Conservation (phyloP, 805 yeast genomes). For the Candida vartiovaarae region DNA sequence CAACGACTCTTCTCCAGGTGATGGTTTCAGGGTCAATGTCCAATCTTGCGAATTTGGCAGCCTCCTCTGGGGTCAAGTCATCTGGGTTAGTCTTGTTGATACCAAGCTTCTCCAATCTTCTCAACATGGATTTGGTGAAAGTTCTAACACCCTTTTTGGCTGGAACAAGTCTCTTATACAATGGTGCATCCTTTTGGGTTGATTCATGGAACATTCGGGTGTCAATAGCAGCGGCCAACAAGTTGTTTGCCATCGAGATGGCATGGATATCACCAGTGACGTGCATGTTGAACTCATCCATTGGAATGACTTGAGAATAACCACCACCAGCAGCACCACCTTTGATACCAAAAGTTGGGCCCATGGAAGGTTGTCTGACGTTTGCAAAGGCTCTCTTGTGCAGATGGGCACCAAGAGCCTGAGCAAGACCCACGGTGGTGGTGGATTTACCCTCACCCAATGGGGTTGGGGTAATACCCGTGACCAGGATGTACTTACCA, state of each 20-base stretch:
- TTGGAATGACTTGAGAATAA: conserved; percentile 79
- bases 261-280: conserved; percentile 85
- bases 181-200: conserved; percentile 66
- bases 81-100: conserved; percentile 66
- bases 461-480: conserved; percentile 85
- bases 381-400: conserved; percentile 65
- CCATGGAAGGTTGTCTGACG: conserved; percentile 85
- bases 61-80: conserved; percentile 64
- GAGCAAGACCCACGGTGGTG: conserved; percentile 76
- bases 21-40: conserved; percentile 75
- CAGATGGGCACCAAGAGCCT: conserved; percentile 76
- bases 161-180: conserved; percentile 71
- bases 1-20: conserved; percentile 80
- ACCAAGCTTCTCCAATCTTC: conserved; percentile 60
- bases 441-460: conserved; percentile 84
- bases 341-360: conserved; percentile 82
- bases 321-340: conserved; percentile 95
- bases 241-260: conserved; percentile 72
- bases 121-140: conserved; percentile 62
- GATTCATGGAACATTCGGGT: conserved; percentile 80
- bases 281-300: conserved; percentile 86
- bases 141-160: conserved; percentile 61
- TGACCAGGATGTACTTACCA: conserved; percentile 69
- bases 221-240: conserved; percentile 80
- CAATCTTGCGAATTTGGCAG: conserved; percentile 54